phyloP scores from a whole-genome alignment of 2,329 filamentous ascomycete species.

The Aureobasidium zeae region DNA sequence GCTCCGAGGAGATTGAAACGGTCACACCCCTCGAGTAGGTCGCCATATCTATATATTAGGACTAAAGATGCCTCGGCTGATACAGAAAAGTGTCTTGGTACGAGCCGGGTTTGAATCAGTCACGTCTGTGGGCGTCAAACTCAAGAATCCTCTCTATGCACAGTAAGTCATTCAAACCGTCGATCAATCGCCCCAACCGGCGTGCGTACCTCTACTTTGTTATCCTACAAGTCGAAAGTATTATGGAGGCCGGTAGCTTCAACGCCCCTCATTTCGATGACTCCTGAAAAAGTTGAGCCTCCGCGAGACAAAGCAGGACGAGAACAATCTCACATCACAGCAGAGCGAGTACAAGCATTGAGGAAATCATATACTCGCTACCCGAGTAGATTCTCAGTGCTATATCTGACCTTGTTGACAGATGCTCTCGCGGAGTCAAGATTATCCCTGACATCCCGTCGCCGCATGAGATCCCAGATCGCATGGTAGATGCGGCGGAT shows the following conservation, averaged over 20 bases:
- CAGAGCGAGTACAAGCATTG: too few relatives aligned
- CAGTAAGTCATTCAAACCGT: slow-evolving; percentile 22
- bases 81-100: slow-evolving; percentile 26
- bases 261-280: too few relatives aligned
- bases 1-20: slow-evolving; percentile 34
- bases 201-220: too few relatives aligned
- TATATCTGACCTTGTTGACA: slow-evolving; percentile 16
- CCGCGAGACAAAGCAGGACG: too few relatives aligned
- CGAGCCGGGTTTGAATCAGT: slow-evolving; percentile 31
- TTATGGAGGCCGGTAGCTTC: too few relatives aligned
- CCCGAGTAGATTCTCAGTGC: too few relatives aligned
- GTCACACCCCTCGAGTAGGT: slow-evolving; percentile 32
- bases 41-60: background rate
- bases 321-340: too few relatives aligned
- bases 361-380: too few relatives aligned
- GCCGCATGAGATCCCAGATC: slow-evolving; percentile 18
- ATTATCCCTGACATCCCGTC: slow-evolving; percentile 29
- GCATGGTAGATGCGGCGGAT: slow-evolving; percentile 23
- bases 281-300: too few relatives aligned
- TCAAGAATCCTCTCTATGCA: slow-evolving; percentile 26
- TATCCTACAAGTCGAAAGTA: too few relatives aligned
- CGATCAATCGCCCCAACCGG: background rate
- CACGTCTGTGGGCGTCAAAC: slow-evolving; percentile 28
- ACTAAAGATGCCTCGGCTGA: slow-evolving; percentile 1
- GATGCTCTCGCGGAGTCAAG: slow-evolving; percentile 31